Percentiles rank a stretch among this genome's conserved stretches.
These are phyloP conservation scores for Globisporangium acanthophoron DNA, from an alignment of 352 stramenopile species.

Conservation along the genomic window DNA sequence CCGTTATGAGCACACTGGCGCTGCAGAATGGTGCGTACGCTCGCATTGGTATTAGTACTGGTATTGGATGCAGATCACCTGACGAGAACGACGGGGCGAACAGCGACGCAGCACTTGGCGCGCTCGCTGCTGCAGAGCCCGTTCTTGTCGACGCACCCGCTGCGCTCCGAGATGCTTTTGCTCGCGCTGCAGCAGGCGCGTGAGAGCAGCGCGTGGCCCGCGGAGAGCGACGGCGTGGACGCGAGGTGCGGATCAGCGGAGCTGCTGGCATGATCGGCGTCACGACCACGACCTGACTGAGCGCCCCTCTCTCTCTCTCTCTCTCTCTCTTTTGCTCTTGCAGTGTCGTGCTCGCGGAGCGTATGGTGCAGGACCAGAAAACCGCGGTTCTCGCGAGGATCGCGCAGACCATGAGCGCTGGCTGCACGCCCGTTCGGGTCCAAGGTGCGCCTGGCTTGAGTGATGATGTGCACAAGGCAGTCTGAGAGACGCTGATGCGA, in stretches of 20 bases:
- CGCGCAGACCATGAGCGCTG: conserved; percentile 24
- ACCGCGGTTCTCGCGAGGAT: conserved; percentile 23
- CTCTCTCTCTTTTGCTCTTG: neutral
- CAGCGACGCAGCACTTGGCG: conserved; percentile 30
- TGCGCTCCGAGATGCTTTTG: conserved; percentile 31
- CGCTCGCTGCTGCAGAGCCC: conserved; percentile 45
- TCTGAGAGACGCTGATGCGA: neutral
- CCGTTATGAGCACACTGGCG: conserved; percentile 4
- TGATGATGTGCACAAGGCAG: neutral
- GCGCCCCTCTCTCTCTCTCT: too few species aligned
- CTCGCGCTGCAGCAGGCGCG: conserved; percentile 22
- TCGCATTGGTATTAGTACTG: neutral
- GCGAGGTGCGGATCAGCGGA: conserved; percentile 3
- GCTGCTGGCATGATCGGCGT: neutral
- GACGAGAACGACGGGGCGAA: neutral
- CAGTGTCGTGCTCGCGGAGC: conserved; percentile 27
- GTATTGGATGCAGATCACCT: neutral
- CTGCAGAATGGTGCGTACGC: conserved; percentile 9
- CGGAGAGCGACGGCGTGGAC: neutral
- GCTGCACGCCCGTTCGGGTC: conserved; percentile 25
- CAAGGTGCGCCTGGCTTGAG: conserved; percentile 17
- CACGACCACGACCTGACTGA: neutral
- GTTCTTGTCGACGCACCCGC: conserved; percentile 39
- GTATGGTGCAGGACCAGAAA: conserved; percentile 14
- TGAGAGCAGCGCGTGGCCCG: neutral